Evolutionary conservation across 1,139 yeast genomes (phyloP).

Genomic region (Tardiomyces depauwii): DNA sequence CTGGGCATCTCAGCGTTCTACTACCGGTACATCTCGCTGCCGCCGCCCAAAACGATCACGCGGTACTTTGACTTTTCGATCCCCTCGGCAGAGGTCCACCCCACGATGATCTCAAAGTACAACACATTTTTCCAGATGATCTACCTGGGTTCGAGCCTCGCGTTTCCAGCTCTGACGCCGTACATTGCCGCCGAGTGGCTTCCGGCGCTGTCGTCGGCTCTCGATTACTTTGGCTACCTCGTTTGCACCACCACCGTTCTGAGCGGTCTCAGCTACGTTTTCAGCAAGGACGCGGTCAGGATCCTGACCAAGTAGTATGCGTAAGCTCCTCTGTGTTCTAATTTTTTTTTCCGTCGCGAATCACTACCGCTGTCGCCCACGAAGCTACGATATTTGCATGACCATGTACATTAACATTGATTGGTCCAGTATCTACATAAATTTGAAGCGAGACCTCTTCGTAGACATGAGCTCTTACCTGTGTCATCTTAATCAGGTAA

Average conservation of each 20-base stretch:
- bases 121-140: conserved; percentile 91
- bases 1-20: conserved; percentile 68
- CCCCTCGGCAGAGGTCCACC: conserved; percentile 83
- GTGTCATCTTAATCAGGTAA: too few species aligned
- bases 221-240: conserved; percentile 33
- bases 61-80: conserved; percentile 69
- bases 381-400: too few species aligned
- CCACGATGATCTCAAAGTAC: conserved; percentile 76
- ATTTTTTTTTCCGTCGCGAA: too few species aligned
- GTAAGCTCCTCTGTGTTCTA: too few species aligned
- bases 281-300: conserved; percentile 57
- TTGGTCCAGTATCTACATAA: too few species aligned
- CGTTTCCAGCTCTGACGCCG: conserved; percentile 46
- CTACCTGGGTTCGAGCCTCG: conserved; percentile 66
- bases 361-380: too few species aligned
- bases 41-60: conserved; percentile 59
- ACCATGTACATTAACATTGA: too few species aligned
- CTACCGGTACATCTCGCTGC: conserved; percentile 63
- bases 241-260: conserved; percentile 70
- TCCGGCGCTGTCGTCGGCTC: conserved; percentile 1
- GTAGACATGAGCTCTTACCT: too few species aligned
- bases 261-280: conserved; percentile 70
- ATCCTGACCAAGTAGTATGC: conserved; percentile 16
- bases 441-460: too few species aligned
- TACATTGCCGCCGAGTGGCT: conserved; percentile 15